Base-by-base conservation (phyloP, 768 basidiomycete species). In the Pleurotus citrinopileatus region DNA sequence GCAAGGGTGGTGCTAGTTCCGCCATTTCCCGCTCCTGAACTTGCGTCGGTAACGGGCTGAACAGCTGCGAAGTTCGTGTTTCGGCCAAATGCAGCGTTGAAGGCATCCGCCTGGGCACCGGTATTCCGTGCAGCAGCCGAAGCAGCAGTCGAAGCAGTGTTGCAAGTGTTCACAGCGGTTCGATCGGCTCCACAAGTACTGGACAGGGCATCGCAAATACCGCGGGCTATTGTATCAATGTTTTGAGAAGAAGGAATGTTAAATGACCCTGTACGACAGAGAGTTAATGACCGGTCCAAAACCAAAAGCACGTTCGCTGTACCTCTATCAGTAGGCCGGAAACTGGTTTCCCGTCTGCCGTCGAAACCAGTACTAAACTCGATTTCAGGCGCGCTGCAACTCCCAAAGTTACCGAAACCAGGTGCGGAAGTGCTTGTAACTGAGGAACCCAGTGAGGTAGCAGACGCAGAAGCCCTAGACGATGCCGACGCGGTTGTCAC, bases 201-300 rank as follows among this genome's bases (percentile, higher is more conserved):
- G 26, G 67, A 70, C 54, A 86, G 68, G 4, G 70, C 71, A 65
- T 83, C 79, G 59, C 84, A 86, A 38, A 84, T 80, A 65, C 77
- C 57, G 70, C 78, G 73, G 12, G 81, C 75, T 69, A 85, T 84
- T 63, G 84, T 82, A 58, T 69, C 72, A 59, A 82, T 79, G 63
- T 76, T 76, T 59, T 82, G 75, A n/a, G 82, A 83, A 13, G 83
- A 83, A 37, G 80, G 80, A 59, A 84, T 82, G 67, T 71, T 73
- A 71, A 68, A 82, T 0, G 77, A 77, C 4, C 64, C 76, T 77
- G 48, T 17, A 53, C 10, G n/a, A 50, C n/a, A n/a, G 13, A 47
- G 34, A 25, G 23, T 17, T 6, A 42, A 42, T 20, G 37, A 25
- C 52, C n/a, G 25, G 19, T n/a, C 2, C 23, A 25, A 28, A 25